Evolutionary conservation across 2,329 filamentous ascomycete genomes (phyloP).

Genomic region (Epichloe sylvatica): DNA sequence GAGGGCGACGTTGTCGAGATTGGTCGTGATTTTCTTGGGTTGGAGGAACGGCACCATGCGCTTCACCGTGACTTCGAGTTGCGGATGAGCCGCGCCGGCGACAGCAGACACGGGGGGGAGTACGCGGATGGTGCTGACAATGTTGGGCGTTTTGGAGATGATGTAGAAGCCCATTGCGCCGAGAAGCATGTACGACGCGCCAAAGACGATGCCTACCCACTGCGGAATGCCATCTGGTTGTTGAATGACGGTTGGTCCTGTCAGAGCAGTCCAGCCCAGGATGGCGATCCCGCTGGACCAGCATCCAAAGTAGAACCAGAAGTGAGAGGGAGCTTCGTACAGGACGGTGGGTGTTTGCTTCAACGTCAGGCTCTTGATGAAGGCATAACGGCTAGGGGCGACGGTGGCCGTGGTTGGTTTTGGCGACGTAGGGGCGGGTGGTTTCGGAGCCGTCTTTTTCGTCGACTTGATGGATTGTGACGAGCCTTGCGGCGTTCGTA

Average conservation of each 20-base stretch:
- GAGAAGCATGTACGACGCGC: conserved; percentile 44
- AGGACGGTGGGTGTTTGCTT: conserved; percentile 43
- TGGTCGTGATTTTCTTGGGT: conserved; percentile 27
- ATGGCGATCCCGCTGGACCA: conserved; percentile 37
- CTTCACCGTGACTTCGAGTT: conserved; percentile 39
- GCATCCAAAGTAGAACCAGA: conserved; percentile 46
- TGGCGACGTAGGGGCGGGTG: conserved; percentile 3
- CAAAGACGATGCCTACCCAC: conserved; percentile 46
- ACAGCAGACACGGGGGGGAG: conserved; percentile 31
- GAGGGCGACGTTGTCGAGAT: conserved; percentile 20
- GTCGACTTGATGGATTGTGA: conserved; percentile 8
- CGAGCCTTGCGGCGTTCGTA: conserved; percentile 8
- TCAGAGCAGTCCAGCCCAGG: conserved; percentile 22
- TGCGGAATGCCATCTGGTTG: conserved; percentile 35
- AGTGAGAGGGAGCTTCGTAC: conserved; percentile 52
- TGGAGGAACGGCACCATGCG: conserved; percentile 35
- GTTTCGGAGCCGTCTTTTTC: conserved; percentile 6
- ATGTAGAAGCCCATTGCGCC: conserved; percentile 46
- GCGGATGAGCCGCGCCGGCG: conserved; percentile 17
- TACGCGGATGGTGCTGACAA: conserved; percentile 45
- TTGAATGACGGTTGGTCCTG: conserved; percentile 18
- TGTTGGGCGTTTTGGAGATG: conserved; percentile 39
- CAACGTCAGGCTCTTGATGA: conserved; percentile 40
- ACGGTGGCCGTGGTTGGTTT: conserved; percentile 7
- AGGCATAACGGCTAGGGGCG: conserved; percentile 25